Evolutionary conservation across 2,329 filamentous ascomycete genomes (phyloP), one percentile per base, ranked within the genome.

Genomic region (Penicillium sp.): DNA sequence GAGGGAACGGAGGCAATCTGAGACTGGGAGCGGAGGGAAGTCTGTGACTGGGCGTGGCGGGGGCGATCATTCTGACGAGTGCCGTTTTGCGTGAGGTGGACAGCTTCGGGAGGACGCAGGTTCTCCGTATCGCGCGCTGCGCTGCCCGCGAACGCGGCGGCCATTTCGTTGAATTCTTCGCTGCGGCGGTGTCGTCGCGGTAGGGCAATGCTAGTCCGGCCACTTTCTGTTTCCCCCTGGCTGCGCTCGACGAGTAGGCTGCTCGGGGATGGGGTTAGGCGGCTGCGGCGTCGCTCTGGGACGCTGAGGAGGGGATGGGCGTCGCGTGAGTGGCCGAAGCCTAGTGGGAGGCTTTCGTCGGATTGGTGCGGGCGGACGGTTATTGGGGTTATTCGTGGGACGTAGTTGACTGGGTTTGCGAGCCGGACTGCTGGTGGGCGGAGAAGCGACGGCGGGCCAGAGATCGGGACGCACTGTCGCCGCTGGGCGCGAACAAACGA

Each of bases 341-440:
- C 65, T 48, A 70, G 60, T 13, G 66, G 66, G 40, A 70, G 68
- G 60, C 65, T 69, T 55, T 74, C 71, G 65, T 69, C 64, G 7
- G 68, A 71, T 52, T 58, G 62, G 37, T 70, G 63, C 46, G 72
- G 70, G 29, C 72, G 67, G 50, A 80, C 62, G 21, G 74, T 74
- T 37, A 81, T 69, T 53, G 79, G 78, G 46, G 79, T 80, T 32
- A 74, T 72, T 55, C 81, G 80, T 39, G 82, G 83, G 46, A 83
- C 81, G 71, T 82, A 79, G 66, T 86, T 86, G 65, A 83, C 77
- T 37, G 83, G 83, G 68, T 85, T 85, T 73, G 82, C 84, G 58
- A 86, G 78, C 54, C 82, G 77, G 51, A 81, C 79, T 34, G 79
- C 74, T 52, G 78, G 74, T 32, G 72, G 69, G 40, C 68, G 65